Conservation (phyloP, 768 basidiomycete genomes). For the Lentinula detonsa region DNA sequence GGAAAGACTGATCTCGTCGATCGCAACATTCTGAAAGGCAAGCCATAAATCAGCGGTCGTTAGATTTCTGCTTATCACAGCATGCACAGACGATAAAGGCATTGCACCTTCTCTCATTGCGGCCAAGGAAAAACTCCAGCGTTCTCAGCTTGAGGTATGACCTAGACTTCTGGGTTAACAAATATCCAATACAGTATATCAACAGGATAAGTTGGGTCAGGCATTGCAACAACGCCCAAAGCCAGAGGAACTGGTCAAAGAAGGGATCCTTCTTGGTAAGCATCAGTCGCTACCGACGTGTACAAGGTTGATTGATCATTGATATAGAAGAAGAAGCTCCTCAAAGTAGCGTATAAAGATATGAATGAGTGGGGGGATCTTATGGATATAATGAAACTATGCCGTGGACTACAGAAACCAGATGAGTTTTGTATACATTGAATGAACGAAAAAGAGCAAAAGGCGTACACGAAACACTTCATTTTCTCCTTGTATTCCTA, state of each 20-base stretch:
- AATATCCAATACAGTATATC: not conserved
- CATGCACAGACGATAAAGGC: slow-evolving; percentile 45
- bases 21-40: slow-evolving; percentile 67
- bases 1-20: slow-evolving; percentile 59
- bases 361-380: not conserved
- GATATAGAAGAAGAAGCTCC: slow-evolving; percentile 12
- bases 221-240: slow-evolving; percentile 53
- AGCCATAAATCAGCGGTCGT: slow-evolving; percentile 4
- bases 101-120: slow-evolving; percentile 58
- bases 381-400: not conserved
- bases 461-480: not conserved
- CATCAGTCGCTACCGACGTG: not conserved
- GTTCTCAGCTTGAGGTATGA: slow-evolving; percentile 58
- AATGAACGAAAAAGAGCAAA: not conserved
- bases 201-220: slow-evolving; percentile 58
- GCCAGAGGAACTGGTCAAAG: slow-evolving; percentile 57
- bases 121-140: slow-evolving; percentile 50
- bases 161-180: not conserved
- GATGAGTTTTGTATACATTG: not conserved
- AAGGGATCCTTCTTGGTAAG: slow-evolving; percentile 48
- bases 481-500: slow-evolving; percentile 27
- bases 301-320: slow-evolving; percentile 5
- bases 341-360: slow-evolving; percentile 2
- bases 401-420: not conserved
- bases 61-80: not conserved